Base-by-base conservation (phyloP, 2,329 filamentous ascomycete species). In the Nemania sp. region DNA sequence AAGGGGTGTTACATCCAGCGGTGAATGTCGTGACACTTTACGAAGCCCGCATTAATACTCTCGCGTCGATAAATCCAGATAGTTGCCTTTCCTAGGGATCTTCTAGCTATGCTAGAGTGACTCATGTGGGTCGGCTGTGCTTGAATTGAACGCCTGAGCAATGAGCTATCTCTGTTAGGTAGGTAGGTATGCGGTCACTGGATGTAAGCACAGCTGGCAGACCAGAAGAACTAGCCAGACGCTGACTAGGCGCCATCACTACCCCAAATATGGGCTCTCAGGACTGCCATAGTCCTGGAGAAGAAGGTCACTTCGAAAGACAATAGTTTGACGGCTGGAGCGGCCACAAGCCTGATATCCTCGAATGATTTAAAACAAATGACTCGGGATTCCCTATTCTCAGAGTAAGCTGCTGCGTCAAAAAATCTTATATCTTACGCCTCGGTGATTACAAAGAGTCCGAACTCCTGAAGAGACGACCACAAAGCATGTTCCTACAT, bases 151-250 rank as follows among this genome's bases (percentile, higher is more conserved):
- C n/a, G 45, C n/a, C 45, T 18, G n/a, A 5, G 13, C 13, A 8
- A 5, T 11, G 1, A 10, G 11, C 41, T 45, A 45, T 45, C 41
- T 47, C 15, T 41, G 38, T 41, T 41, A 41, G 38, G 38, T 18
- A 47, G 45, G 45, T 47, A 47, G 5, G n/a, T 47, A 41, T 15
- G 38, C 7, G 24, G n/a, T 49, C n/a, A 24, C 45, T 18, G 18
- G 18, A 22, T 49, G 45, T 49, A 49, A 49, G n/a, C 45, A 49
- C 22, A 20, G 45, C 24, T 49, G 45, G 45, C 45, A 20, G 45
- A 10, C 7, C n/a, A 18, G 38, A 10, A 41, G 38, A 41, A 41
- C 38, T 11, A 11, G 32, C 38, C 38, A 41, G 38, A 35, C 38
- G 38, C 38, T 41, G 38, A 41, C 38, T 41, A 13, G 38, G 11